A percentile compares a stretch with the other conserved stretches of the same genome.
Conservation (phyloP, 352 stramenopile genomes). For the Pythium monospermum region DNA sequence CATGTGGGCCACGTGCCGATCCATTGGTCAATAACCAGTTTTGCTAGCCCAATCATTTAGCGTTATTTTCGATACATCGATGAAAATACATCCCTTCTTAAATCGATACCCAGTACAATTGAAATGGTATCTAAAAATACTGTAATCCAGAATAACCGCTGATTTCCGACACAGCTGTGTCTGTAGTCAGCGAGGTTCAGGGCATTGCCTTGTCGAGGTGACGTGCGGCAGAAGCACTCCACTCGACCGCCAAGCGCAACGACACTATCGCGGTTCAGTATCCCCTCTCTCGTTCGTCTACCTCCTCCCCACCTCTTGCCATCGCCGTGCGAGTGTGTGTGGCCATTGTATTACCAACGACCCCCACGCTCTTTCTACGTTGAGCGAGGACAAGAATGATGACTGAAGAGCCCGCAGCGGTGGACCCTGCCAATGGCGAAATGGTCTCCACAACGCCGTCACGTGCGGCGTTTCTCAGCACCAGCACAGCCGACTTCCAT, state of each 20-base stretch:
- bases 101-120: conserved; percentile 1
- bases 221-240: conserved; percentile 24
- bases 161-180: no score
- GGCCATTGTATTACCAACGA: background rate
- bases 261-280: no score
- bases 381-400: conserved; percentile 1
- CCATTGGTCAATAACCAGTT: no score
- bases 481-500: conserved; percentile 70
- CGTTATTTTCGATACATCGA: background rate
- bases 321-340: background rate
- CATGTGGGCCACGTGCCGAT: background rate
- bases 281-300: no score
- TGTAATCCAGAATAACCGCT: no score
- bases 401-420: conserved; percentile 12
- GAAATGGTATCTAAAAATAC: background rate
- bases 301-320: background rate
- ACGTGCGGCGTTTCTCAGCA: conserved; percentile 74
- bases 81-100: conserved; percentile 1
- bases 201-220: conserved; percentile 1
- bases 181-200: no score
- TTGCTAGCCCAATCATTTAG: background rate
- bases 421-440: conserved; percentile 3
- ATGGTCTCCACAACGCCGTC: conserved; percentile 26
- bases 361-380: background rate
- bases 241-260: no score